phyloP scores from a whole-genome alignment of 2,329 filamentous ascomycete species.

The Myriosclerotinia duriaeana region DNA sequence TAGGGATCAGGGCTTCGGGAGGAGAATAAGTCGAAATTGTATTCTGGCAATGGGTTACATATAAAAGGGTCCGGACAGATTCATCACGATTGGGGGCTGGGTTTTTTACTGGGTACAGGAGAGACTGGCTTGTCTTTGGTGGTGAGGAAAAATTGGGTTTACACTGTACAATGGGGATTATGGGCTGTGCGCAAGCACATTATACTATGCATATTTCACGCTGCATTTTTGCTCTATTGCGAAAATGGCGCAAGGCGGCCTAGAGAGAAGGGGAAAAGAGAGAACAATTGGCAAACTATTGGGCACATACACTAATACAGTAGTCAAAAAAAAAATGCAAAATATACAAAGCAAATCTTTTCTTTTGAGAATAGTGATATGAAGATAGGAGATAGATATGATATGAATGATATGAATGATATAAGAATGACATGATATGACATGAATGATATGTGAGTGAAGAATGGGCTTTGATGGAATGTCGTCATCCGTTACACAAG shows the following conservation, averaged over 20 bases:
- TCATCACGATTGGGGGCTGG: constrained; percentile 5
- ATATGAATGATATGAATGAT: background rate
- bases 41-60: constrained; percentile 19
- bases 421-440: background rate
- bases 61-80: constrained; percentile 15
- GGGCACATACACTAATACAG: background rate
- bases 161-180: constrained; percentile 10
- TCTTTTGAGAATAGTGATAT: background rate
- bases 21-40: background rate
- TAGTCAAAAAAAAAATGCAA: background rate
- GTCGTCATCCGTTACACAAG: constrained; percentile 6
- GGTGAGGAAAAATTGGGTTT: constrained; percentile 14
- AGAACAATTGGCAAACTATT: background rate
- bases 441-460: background rate
- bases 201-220: constrained; percentile 2
- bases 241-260: constrained; percentile 1
- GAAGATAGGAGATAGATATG: no score
- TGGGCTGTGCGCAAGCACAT: constrained; percentile 5
- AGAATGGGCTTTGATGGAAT: constrained; percentile 10
- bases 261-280: background rate
- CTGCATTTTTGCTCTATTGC: constrained; percentile 1
- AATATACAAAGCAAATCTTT: background rate
- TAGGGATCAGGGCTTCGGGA: background rate
- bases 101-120: constrained; percentile 13
- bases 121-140: constrained; percentile 9